Conservation (phyloP, 2,329 filamentous ascomycete species). For the Cryphonectria naterciae region DNA sequence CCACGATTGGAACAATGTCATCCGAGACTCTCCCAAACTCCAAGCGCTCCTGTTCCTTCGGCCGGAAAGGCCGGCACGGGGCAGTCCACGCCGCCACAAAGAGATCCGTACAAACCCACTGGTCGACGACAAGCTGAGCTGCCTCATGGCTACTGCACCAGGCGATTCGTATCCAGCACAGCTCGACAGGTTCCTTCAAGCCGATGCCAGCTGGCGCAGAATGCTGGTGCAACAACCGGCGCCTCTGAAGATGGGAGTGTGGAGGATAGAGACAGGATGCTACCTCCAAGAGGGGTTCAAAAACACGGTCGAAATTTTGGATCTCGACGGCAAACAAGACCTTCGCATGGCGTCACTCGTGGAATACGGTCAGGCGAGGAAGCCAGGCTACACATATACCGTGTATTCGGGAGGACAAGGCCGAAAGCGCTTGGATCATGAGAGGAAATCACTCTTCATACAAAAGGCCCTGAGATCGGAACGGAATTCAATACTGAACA, state of each 20-base stretch:
- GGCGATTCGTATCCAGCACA: background rate
- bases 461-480: constrained; percentile 1
- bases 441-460: constrained; percentile 14
- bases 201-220: constrained; percentile 20
- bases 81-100: background rate
- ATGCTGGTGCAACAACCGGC: constrained; percentile 27
- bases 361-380: background rate
- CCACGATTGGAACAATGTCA: constrained; percentile 21
- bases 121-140: background rate
- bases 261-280: constrained; percentile 16
- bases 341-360: background rate
- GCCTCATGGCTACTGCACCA: background rate
- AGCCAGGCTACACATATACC: background rate
- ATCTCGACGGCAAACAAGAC: background rate
- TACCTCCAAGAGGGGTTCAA: constrained; percentile 7
- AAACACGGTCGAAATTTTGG: background rate
- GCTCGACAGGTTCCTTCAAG: background rate
- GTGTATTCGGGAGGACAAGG: constrained; percentile 14
- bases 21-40: constrained; percentile 16
- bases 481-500: background rate
- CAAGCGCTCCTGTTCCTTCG: constrained; percentile 22
- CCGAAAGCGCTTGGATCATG: background rate
- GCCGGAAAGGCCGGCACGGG: background rate
- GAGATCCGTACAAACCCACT: constrained; percentile 13
- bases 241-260: constrained; percentile 17